Base-by-base conservation (phyloP, 768 basidiomycete species). In the Calocybe gangraenosa region DNA sequence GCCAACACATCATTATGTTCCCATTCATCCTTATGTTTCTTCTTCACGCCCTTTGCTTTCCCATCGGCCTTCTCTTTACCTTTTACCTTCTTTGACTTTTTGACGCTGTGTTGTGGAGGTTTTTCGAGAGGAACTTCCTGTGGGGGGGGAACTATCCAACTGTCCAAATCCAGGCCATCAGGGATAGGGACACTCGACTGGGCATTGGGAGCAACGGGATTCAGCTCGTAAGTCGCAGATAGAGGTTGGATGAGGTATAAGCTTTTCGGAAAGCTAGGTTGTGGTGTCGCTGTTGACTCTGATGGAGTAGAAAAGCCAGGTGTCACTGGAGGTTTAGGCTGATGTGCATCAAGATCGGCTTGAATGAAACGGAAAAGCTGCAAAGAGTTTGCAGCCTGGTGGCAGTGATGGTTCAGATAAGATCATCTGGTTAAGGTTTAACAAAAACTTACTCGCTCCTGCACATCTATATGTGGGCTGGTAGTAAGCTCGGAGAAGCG, bases 241-340 rank as follows among this genome's bases (percentile, higher is more conserved):
- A 99, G 67, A 0, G 92, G 91, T 32, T 78, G 73, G 35, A 98
- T 81, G 42, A 99, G 79, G 62, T 82, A 87, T 10, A 98, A 68
- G 55, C 88, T 91, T 67, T 94, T 93, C 2, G 96, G 96, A 57
- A 90, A 95, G 28, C 66, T 65, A 13, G 79, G 77, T 28, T 79
- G 75, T 13, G 54, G 47, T 1, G 59, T 30, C 10, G 51, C 46
- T 19, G 64, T 57, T 4, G 58, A 53, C 39, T 71, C 74, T 10
- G 75, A 76, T 10, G 67, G 67, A 25, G 66, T 65, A 1, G 66
- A 64, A 19, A 66, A 61, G 7, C 61, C 50, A 36, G 56, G 48
- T 15, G 41, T 58, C 33, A 56, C 40, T 7, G 57, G 61, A 3
- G 64, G 58, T 43, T 63, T 71, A 0, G 80, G 75, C 42, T 65